Percentiles rank a stretch among this genome's conserved stretches.
These are phyloP conservation scores for Puccinia horiana DNA, from an alignment of 1,284 basidiomycete species.

Conservation along the genomic window DNA sequence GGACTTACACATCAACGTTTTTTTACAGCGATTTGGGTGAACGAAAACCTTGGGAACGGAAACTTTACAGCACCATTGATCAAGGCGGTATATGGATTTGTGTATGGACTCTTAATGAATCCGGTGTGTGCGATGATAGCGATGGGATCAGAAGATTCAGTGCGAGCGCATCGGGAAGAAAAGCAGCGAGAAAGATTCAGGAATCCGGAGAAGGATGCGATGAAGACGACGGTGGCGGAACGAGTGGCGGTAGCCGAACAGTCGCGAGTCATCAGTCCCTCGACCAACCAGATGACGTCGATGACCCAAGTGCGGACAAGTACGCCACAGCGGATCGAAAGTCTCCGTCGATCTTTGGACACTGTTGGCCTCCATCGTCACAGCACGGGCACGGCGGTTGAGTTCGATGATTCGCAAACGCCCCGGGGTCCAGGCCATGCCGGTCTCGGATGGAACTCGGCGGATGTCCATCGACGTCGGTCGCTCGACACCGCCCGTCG, in stretches of 20 bases:
- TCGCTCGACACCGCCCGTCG: conserved; percentile 27
- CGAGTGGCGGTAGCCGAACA: conserved; percentile 18
- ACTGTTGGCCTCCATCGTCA: not conserved
- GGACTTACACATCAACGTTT: not conserved
- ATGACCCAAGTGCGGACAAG: not conserved
- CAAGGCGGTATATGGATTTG: conserved; percentile 44
- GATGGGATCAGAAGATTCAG: conserved; percentile 47
- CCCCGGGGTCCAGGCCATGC: not conserved
- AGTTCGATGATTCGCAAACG: not conserved
- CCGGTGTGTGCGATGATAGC: conserved; percentile 48
- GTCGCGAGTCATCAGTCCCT: not conserved
- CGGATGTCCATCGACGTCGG: conserved; percentile 28
- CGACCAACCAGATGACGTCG: not conserved
- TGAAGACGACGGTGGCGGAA: conserved; percentile 43
- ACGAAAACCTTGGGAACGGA: conserved; percentile 29
- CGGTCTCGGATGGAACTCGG: conserved; percentile 29
- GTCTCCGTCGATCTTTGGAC: conserved; percentile 25
- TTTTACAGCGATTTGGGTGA: conserved; percentile 34
- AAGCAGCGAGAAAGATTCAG: conserved; percentile 25
- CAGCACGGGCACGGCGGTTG: not conserved
- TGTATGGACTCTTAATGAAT: conserved; percentile 41
- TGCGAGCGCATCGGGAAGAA: conserved; percentile 41
- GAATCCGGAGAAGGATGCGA: conserved; percentile 30
- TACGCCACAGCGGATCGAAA: conserved; percentile 2
- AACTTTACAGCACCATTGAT: conserved; percentile 44